Conservation (phyloP, 2,329 filamentous ascomycete genomes). For the Claviceps africana region DNA sequence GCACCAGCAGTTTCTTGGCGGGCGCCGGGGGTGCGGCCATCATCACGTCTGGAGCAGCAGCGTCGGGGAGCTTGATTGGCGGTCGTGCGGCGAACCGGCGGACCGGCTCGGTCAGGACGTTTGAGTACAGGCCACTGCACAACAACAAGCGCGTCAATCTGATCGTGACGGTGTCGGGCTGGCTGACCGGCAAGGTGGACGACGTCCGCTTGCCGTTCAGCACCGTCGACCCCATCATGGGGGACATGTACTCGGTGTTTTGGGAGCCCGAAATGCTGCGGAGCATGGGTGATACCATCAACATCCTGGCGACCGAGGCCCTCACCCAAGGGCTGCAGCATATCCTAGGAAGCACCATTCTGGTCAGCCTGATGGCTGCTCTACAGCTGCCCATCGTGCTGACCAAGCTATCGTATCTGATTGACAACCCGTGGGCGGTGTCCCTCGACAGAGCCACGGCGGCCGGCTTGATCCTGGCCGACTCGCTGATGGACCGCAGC, state of each 20-base stretch:
- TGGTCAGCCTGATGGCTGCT: slow-evolving; percentile 82
- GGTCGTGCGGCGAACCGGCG: slow-evolving; percentile 72
- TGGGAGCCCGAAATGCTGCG: slow-evolving; percentile 98
- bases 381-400: slow-evolving; percentile 84
- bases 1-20: slow-evolving; percentile 77
- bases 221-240: slow-evolving; percentile 95
- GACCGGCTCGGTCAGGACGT: slow-evolving; percentile 86
- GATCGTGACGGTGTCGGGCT: slow-evolving; percentile 87
- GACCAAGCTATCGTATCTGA: slow-evolving; percentile 87
- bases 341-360: slow-evolving; percentile 77
- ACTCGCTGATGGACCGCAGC: slow-evolving; percentile 84
- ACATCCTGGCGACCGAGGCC: slow-evolving; percentile 94
- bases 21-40: slow-evolving; percentile 86
- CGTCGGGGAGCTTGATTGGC: slow-evolving; percentile 78
- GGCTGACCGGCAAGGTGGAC: slow-evolving; percentile 97
- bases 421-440: slow-evolving; percentile 98
- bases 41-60: slow-evolving; percentile 78
- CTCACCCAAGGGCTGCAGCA: slow-evolving; percentile 94
- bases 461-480: slow-evolving; percentile 82
- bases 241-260: slow-evolving; percentile 88
- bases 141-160: slow-evolving; percentile 97
- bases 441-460: slow-evolving; percentile 80
- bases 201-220: slow-evolving; percentile 92
- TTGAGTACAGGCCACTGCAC: slow-evolving; percentile 90
- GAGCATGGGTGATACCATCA: slow-evolving; percentile 97